These are phyloP conservation scores for Carex myosuroides DNA, from an alignment of 176 grass and related monocot species.

Conservation along the genomic window DNA sequence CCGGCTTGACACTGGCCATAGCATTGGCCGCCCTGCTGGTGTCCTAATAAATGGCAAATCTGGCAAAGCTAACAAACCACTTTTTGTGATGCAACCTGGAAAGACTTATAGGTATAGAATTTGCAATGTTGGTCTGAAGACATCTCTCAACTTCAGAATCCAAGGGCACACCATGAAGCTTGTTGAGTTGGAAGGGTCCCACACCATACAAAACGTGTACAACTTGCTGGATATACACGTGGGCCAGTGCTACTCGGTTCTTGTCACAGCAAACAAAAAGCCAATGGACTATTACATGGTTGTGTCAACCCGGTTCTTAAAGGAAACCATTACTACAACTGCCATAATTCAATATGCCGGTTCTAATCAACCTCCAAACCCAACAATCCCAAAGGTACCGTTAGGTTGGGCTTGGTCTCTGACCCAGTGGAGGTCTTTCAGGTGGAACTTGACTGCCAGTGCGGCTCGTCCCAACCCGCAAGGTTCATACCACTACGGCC, in stretches of 20 bases:
- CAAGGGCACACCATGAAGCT: constrained; percentile 58
- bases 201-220: constrained; percentile 85
- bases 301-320: constrained; percentile 72
- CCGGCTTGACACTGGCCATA: constrained; percentile 56
- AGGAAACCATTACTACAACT: constrained; percentile 32
- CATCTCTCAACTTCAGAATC: constrained; percentile 68
- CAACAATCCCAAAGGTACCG: constrained; percentile 43
- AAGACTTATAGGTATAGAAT: constrained; percentile 75
- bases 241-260: constrained; percentile 81
- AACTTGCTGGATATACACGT: constrained; percentile 65
- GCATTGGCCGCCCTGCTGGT: constrained; percentile 50
- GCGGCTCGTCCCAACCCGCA: constrained; percentile 93
- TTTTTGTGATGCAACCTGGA: constrained; percentile 59
- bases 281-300: constrained; percentile 67
- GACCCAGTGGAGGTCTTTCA: constrained; percentile 86
- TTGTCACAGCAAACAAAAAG: constrained; percentile 55
- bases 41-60: constrained; percentile 79
- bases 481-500: constrained; percentile 95
- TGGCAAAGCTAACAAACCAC: constrained; percentile 55
- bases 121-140: constrained; percentile 82
- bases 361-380: constrained; percentile 45
- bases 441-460: constrained; percentile 94
- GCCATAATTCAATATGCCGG: constrained; percentile 56
- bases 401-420: constrained; percentile 82
- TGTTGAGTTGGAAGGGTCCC: constrained; percentile 89